Evolutionary conservation across 2,329 filamentous ascomycete species (phyloP).

Genomic region (Trichoderma arundinaceum): DNA sequence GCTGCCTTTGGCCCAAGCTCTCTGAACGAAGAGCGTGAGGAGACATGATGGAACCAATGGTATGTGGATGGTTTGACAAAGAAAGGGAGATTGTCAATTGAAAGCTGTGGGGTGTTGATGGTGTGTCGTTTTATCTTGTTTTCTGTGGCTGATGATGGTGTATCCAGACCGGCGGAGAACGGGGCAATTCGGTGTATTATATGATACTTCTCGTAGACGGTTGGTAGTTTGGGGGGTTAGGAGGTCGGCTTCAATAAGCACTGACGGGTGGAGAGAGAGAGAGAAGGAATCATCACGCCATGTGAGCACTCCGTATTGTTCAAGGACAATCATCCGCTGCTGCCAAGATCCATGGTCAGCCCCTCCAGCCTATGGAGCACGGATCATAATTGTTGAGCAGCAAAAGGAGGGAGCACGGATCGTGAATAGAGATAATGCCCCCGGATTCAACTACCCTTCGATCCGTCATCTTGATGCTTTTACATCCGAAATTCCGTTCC

Average conservation of each 20-base stretch:
- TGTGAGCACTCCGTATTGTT: conserved; percentile 13
- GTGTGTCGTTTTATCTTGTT: background rate
- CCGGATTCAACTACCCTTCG: background rate
- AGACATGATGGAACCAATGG: conserved; percentile 44
- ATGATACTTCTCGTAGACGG: background rate
- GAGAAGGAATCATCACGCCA: conserved; percentile 12
- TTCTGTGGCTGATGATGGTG: background rate
- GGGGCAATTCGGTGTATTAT: conserved; percentile 9
- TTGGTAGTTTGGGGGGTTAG: background rate
- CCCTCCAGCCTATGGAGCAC: background rate
- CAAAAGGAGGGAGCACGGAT: conserved; percentile 4
- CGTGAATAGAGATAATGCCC: background rate
- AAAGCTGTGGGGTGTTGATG: background rate
- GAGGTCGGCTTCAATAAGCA: background rate
- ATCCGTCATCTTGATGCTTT: conserved; percentile 4
- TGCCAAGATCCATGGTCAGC: background rate
- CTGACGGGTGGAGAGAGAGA: background rate
- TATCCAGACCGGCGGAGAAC: background rate
- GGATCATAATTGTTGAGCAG: background rate
- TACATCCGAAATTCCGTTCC: conserved; percentile 17
- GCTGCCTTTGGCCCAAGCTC: conserved; percentile 33
- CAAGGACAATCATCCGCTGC: background rate
- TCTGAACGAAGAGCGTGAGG: conserved; percentile 47
- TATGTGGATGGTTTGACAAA: background rate
- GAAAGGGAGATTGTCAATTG: background rate